Conservation (phyloP, 2,329 filamentous ascomycete genomes). For the Paracamarosporium sp. region DNA sequence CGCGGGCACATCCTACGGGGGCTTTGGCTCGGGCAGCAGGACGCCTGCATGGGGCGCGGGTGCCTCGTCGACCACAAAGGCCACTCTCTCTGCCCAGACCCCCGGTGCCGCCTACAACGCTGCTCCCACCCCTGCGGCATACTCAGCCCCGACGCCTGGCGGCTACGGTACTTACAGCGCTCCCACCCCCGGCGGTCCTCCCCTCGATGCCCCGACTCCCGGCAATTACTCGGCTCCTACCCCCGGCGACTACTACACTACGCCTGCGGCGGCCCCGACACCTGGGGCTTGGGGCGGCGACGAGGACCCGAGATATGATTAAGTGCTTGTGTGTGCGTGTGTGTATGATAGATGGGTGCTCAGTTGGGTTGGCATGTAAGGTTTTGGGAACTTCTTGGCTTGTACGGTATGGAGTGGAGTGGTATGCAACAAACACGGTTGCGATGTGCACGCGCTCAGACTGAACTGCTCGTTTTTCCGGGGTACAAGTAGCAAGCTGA, state of each 20-base stretch:
- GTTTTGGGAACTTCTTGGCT: no score
- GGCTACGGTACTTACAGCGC: constrained; percentile 44
- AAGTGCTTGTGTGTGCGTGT: background rate
- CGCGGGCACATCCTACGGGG: constrained; percentile 58
- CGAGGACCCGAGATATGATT: constrained; percentile 29
- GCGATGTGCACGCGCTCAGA: no score
- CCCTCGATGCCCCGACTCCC: constrained; percentile 48
- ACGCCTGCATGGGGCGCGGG: constrained; percentile 64
- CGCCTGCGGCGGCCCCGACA: constrained; percentile 62
- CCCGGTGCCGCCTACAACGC: constrained; percentile 42
- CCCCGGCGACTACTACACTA: constrained; percentile 41
- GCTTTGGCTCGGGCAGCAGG: constrained; percentile 58
- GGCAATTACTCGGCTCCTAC: constrained; percentile 49
- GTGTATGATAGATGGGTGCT: constrained; percentile 1
- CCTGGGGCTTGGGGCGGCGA: constrained; percentile 55
- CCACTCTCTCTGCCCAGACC: constrained; percentile 40
- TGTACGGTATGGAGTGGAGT: no score
- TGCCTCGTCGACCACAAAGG: constrained; percentile 29
- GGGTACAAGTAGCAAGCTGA: no score
- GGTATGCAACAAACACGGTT: no score
- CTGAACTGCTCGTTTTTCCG: no score
- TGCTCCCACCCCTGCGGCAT: constrained; percentile 45
- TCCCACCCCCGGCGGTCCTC: constrained; percentile 44
- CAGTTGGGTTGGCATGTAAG: no score
- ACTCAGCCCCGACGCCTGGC: constrained; percentile 44